These are phyloP conservation scores for Theobroma grandiflorum DNA, from an alignment of 441 rosid species.

Conservation along the genomic window DNA sequence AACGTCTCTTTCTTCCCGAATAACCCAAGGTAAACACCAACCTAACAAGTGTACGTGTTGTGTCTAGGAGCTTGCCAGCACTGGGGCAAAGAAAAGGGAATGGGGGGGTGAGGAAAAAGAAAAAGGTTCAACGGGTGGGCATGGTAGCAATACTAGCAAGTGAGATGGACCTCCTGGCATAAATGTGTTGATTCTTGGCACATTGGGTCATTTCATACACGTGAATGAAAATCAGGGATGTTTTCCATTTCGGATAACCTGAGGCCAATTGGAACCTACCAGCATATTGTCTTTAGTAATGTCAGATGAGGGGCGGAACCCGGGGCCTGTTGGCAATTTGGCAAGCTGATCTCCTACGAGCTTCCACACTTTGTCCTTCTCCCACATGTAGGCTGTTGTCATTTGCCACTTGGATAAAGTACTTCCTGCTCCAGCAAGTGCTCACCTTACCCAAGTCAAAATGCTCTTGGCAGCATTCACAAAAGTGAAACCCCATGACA, in stretches of 20 bases:
- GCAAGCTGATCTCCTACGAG: not conserved
- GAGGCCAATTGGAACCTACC: not conserved
- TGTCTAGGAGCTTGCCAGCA: not conserved
- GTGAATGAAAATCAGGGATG: constrained; percentile 18
- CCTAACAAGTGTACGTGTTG: not conserved
- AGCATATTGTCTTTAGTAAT: constrained; percentile 1
- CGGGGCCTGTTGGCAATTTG: not conserved
- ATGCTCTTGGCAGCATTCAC: not conserved
- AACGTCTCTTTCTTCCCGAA: not conserved
- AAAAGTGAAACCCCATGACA: not conserved
- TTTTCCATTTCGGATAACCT: not conserved
- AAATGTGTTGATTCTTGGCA: not conserved
- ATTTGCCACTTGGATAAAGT: not conserved
- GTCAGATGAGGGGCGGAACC: not conserved
- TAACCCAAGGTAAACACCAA: constrained; percentile 7
- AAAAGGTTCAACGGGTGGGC: too few relatives aligned
- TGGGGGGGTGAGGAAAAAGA: not conserved
- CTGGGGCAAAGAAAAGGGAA: not conserved
- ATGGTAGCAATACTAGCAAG: too few relatives aligned
- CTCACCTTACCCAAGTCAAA: not conserved
- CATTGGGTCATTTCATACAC: not conserved
- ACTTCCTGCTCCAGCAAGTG: not conserved
- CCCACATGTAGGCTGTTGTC: not conserved
- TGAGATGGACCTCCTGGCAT: not conserved
- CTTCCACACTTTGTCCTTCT: not conserved